Conservation (phyloP, 2,329 filamentous ascomycete genomes). For the Talaromyces sp. region DNA sequence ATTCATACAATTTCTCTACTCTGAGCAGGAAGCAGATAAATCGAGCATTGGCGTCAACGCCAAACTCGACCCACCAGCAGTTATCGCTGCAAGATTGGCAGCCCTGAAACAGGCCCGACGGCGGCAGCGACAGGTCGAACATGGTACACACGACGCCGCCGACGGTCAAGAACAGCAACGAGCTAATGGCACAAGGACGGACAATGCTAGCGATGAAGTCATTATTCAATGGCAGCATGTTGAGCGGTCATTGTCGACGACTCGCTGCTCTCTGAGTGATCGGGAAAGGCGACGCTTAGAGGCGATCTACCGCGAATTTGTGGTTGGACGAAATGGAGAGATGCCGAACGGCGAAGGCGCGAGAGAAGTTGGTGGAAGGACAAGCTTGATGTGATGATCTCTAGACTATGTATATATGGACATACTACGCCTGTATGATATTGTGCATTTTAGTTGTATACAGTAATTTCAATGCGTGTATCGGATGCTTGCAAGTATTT, state of each 20-base stretch:
- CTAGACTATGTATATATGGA: conserved; percentile 3
- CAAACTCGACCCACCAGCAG: conserved; percentile 70
- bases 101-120: conserved; percentile 70
- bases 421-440: not conserved
- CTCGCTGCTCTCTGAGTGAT: conserved; percentile 75
- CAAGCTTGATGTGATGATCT: conserved; percentile 75
- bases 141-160: conserved; percentile 24
- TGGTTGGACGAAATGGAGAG: conserved; percentile 87
- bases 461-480: not conserved
- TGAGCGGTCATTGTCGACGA: conserved; percentile 69
- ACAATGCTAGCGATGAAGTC: conserved; percentile 57
- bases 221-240: conserved; percentile 83
- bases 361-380: conserved; percentile 87
- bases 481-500: not conserved
- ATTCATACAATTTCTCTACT: conserved; percentile 84
- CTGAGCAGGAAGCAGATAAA: conserved; percentile 51
- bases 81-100: conserved; percentile 76
- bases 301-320: conserved; percentile 88
- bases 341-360: conserved; percentile 91
- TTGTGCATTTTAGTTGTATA: not conserved
- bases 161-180: conserved; percentile 23
- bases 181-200: not conserved
- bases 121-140: conserved; percentile 55
- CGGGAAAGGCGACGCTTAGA: conserved; percentile 72
- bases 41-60: conserved; percentile 36